phyloP scores from a whole-genome alignment of 176 grass and related monocot species.

The Elymus sibiricus region DNA sequence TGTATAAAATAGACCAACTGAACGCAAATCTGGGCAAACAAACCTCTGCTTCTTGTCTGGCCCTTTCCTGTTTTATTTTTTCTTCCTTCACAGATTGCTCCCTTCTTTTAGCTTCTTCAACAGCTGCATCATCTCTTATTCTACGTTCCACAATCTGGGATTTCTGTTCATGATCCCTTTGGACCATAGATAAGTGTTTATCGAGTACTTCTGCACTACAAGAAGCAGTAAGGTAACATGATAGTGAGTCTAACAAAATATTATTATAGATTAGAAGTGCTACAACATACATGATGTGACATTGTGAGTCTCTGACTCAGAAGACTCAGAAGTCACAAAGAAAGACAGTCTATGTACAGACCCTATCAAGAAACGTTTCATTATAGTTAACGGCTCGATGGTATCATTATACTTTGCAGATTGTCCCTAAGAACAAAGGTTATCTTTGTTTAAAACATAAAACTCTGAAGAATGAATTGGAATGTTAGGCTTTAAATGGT shows the following conservation, averaged over 20 bases:
- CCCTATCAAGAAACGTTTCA: background rate
- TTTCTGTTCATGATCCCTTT: constrained; percentile 94
- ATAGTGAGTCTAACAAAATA: constrained; percentile 18
- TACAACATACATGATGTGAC: background rate
- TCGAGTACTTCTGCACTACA: constrained; percentile 93
- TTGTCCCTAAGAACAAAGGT: too few species aligned
- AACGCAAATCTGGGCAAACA: constrained; percentile 21
- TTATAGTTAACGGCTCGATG: too few species aligned
- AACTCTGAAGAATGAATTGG: background rate
- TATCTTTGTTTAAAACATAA: background rate
- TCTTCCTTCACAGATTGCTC: constrained; percentile 74
- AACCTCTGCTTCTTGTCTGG: constrained; percentile 82
- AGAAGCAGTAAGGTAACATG: constrained; percentile 36
- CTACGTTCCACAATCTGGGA: constrained; percentile 77
- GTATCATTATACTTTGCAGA: too few species aligned
- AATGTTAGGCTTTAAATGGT: constrained; percentile 2
- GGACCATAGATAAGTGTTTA: constrained; percentile 74
- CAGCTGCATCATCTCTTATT: constrained; percentile 91
- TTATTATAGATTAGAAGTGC: background rate
- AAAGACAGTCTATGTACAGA: background rate
- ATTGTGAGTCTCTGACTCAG: too few species aligned
- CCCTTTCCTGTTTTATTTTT: constrained; percentile 72
- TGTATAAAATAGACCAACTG: background rate
- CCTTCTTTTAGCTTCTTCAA: constrained; percentile 87
- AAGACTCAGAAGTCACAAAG: too few species aligned